Evolutionary conservation across 352 stramenopile genomes (phyloP).

Genomic region (Phytophthora fragariaefolia): DNA sequence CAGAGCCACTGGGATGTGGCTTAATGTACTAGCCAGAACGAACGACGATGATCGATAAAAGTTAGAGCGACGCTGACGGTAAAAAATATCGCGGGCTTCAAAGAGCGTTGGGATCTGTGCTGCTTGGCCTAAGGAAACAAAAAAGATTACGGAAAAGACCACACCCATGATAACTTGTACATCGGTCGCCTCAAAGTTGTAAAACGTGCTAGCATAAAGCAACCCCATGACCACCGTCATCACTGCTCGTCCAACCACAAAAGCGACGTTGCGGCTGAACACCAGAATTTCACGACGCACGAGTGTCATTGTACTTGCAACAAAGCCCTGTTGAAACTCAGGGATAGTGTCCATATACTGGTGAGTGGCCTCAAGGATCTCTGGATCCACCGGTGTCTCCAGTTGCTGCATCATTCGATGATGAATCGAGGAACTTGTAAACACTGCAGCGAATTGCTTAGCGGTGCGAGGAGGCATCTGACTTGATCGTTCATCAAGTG

Average conservation of each 20-base stretch:
- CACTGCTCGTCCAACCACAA: conserved; percentile 48
- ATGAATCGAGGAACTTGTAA: conserved; percentile 33
- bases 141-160: conserved; percentile 85
- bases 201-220: conserved; percentile 54
- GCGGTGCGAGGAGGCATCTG: conserved; percentile 26
- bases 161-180: conserved; percentile 69
- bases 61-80: conserved; percentile 46
- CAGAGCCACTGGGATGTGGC: conserved; percentile 46
- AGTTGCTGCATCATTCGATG: conserved; percentile 25
- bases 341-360: conserved; percentile 79
- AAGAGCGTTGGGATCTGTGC: conserved; percentile 81
- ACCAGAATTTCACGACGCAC: conserved; percentile 63
- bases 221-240: conserved; percentile 55
- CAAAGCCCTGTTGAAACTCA: conserved; percentile 44
- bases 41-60: conserved; percentile 75
- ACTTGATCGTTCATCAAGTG: not conserved
- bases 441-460: conserved; percentile 41
- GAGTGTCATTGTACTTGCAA: conserved; percentile 37
- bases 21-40: conserved; percentile 54
- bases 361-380: conserved; percentile 46
- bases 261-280: conserved; percentile 46
- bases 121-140: conserved; percentile 73
- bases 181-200: conserved; percentile 45
- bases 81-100: conserved; percentile 64
- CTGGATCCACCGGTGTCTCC: conserved; percentile 22